Evolutionary conservation across 2,329 filamentous ascomycete genomes (phyloP), one percentile per base, ranked within the genome.

Genomic region (Penicillium sp.): DNA sequence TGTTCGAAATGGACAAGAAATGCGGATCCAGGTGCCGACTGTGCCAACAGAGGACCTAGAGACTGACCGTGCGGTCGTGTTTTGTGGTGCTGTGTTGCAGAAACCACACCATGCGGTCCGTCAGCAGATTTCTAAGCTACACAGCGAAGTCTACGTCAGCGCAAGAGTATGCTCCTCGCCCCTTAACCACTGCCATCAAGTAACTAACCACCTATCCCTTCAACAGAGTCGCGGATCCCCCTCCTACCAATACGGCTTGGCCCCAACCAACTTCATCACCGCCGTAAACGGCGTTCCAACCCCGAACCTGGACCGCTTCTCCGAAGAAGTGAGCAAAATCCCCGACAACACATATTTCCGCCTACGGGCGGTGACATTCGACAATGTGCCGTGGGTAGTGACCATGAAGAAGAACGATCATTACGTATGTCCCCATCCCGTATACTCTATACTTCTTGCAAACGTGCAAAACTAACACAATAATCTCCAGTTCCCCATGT

Each of bases 381-480:
- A 98, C 69, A 95, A 94, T 63, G 89, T 98, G 8, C 91, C 91
- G 3, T 98, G 93, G 89, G 89, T 98, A n/a, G 88, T 94, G 34
- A 98, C 93, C 8, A 95, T 98, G 87, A 98, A 98, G 82, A 97
- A 97, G 80, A 96, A 96, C 61, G 91, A 98, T 66, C 93, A 98
- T 70, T 98, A 98, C 69, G 75, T 77, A 61, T 64, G 72, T 65
- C 15, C n/a, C n/a, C n/a, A n/a, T n/a, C n/a, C n/a, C n/a, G n/a
- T n/a, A n/a, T n/a, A n/a, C n/a, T n/a, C 19, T 19, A 41, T 15
- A 5, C 34, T n/a, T n/a, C 34, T 21, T 19, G 26, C 22, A 31
- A 32, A 57, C 32, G 13, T n/a, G 4, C 4, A 21, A 4, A n/a
- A n/a, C n/a, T n/a, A n/a, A n/a, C n/a, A n/a, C n/a, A n/a, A n/a